phyloP scores from a whole-genome alignment of 495 filamentous ascomycete species.

The Penicillium salamii region DNA sequence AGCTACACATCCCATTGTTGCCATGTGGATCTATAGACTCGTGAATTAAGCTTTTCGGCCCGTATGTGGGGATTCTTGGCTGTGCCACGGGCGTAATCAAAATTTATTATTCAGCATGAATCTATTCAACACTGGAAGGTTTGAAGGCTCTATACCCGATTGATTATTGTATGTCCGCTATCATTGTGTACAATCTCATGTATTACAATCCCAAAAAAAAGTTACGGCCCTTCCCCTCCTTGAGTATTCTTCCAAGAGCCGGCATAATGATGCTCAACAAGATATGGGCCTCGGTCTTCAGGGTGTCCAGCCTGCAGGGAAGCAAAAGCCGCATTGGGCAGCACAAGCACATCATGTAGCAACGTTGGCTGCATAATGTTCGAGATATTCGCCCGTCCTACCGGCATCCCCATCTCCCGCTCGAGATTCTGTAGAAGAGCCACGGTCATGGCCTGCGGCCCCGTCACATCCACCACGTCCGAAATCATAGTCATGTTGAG shows the following conservation, averaged over 20 bases:
- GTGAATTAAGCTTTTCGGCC: constrained; percentile 12
- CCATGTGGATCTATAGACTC: constrained; percentile 1
- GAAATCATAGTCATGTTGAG: constrained; percentile 12
- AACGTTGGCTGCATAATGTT: constrained; percentile 17
- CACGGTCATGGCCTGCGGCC: constrained; percentile 16
- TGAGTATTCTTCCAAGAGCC: constrained; percentile 29
- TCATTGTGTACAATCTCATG: too few species aligned
- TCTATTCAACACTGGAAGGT: too few species aligned
- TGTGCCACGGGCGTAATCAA: too few species aligned
- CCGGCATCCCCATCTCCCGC: constrained; percentile 10
- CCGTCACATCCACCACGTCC: constrained; percentile 24
- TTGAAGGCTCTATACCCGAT: too few species aligned
- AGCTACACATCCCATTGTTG: not conserved
- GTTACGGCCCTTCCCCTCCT: constrained; percentile 4
- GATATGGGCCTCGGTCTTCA: constrained; percentile 15
- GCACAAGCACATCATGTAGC: constrained; percentile 24
- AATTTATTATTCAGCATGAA: too few species aligned
- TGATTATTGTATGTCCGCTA: too few species aligned
- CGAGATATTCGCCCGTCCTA: constrained; percentile 19
- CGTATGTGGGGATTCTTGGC: constrained; percentile 3
- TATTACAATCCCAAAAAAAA: too few species aligned
- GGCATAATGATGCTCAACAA: constrained; percentile 31
- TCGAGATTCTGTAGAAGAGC: constrained; percentile 11
- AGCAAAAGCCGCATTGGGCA: constrained; percentile 28
- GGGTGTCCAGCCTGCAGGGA: constrained; percentile 16